Base-by-base conservation (phyloP, 2,329 filamentous ascomycete genomes). In the Colletotrichum truncatum region DNA sequence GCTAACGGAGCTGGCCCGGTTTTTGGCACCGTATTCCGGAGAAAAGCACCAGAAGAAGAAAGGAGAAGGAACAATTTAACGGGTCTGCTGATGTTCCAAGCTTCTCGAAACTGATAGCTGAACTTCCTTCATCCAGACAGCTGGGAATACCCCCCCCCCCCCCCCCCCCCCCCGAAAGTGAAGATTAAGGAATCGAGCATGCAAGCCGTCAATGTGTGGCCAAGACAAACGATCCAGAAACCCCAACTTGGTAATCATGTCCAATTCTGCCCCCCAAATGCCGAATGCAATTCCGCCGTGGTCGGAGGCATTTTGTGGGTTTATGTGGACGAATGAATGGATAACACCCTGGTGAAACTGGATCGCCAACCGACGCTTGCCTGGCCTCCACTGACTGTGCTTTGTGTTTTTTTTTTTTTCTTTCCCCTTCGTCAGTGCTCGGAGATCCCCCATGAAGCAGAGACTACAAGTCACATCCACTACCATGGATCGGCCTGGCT, bases 81-180 rank as follows among this genome's bases (percentile, higher is more conserved):
- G 63, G 63, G 43, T 52, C 57, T 32, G 11, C 43, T 14, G 23
- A 63, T 16, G 25, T 55, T 45, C 28, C 51, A 51, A 38, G 23
- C 56, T 62, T 61, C 62, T 61, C 48, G 49, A 55, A 55, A 56
- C 62, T 61, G 51, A 30, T 12, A 30, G 14, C 23, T 43, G 30
- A 38, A 30, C 51, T 14, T 28, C 51, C 11, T 38, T 12, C 34
- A 16, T 25, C 39, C 36, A 61, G 39, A 53, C 12, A 26, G 39
- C 46, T 32, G 46, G 61, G 46, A 48, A 52, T 32, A 9, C 38
- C 49, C 55, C n/a, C n/a, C n/a, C n/a, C n/a, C n/a, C n/a, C n/a
- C n/a, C n/a, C n/a, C n/a, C n/a, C n/a, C n/a, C n/a, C n/a, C n/a
- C n/a, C n/a, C 55, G 6, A 36, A 23, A 52, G 25, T 21, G 6